Conservation (phyloP, 306 rosid genomes). For the Crotalaria pallida region DNA sequence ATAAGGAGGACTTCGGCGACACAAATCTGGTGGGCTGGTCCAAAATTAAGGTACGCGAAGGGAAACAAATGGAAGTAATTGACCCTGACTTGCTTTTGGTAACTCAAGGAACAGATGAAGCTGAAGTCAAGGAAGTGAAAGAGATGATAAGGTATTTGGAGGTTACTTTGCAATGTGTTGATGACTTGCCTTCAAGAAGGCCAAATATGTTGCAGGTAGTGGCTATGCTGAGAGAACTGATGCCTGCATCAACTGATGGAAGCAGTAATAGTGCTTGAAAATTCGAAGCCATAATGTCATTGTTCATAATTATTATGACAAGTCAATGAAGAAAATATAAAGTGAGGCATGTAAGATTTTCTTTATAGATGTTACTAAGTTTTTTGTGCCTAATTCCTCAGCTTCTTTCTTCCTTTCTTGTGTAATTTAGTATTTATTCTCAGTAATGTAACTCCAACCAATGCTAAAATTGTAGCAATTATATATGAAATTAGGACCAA, state of each 20-base stretch:
- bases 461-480: not conserved
- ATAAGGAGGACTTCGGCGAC: conserved; percentile 92
- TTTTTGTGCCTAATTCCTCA: conserved; percentile 32
- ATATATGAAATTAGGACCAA: conserved; percentile 14
- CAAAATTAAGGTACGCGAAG: conserved; percentile 82
- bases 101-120: conserved; percentile 62
- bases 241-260: conserved; percentile 68
- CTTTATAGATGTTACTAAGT: conserved; percentile 30
- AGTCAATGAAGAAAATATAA: conserved; percentile 26
- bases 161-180: conserved; percentile 69
- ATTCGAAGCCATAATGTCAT: conserved; percentile 29
- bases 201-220: conserved; percentile 95
- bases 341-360: conserved; percentile 43
- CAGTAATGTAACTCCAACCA: conserved; percentile 27
- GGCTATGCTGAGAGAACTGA: conserved; percentile 74
- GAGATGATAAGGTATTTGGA: conserved; percentile 85
- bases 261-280: conserved; percentile 78
- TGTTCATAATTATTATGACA: conserved; percentile 37
- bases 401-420: conserved; percentile 20
- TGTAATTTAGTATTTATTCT: conserved; percentile 10
- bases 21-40: conserved; percentile 96
- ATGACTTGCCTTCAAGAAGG: conserved; percentile 85
- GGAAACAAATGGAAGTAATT: conserved; percentile 86
- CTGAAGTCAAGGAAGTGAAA: conserved; percentile 80
- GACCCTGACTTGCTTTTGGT: conserved; percentile 65